Percentiles rank a stretch among this genome's conserved stretches.
These are phyloP conservation scores for Tetracladium marchalianum DNA, from an alignment of 495 filamentous ascomycete species.

Conservation along the genomic window DNA sequence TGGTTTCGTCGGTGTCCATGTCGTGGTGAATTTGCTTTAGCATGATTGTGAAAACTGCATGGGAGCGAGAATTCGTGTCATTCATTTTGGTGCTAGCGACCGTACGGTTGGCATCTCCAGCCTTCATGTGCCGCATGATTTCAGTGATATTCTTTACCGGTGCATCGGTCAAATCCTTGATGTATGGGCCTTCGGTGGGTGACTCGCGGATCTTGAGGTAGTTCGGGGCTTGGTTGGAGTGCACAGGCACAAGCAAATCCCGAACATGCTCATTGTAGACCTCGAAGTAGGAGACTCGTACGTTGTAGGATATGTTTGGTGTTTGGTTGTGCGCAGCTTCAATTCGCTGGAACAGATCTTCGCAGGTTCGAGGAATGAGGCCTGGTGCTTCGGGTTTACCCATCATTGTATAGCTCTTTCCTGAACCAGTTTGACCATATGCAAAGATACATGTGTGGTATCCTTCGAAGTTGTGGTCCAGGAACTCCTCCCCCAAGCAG, in stretches of 20 bases:
- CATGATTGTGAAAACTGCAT: constrained; percentile 96
- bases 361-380: constrained; percentile 92
- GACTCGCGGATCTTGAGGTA: constrained; percentile 98
- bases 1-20: constrained; percentile 88
- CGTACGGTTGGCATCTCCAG: constrained; percentile 80
- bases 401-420: constrained; percentile 99
- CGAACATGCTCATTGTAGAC: constrained; percentile 99
- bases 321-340: constrained; percentile 56
- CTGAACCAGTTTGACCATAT: constrained; percentile 95
- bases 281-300: constrained; percentile 96
- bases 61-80: constrained; percentile 86
- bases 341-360: constrained; percentile 93
- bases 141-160: constrained; percentile 75
- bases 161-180: constrained; percentile 90
- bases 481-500: constrained; percentile 84
- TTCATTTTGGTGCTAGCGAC: constrained; percentile 99
- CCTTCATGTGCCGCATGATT: constrained; percentile 81
- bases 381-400: constrained; percentile 79
- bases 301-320: constrained; percentile 87
- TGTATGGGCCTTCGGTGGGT: constrained; percentile 90
- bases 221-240: constrained; percentile 60
- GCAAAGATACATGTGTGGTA: constrained; percentile 99
- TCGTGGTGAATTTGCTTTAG: constrained; percentile 96
- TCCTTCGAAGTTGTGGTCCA: constrained; percentile 98
- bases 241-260: constrained; percentile 75